A percentile compares a stretch with the other conserved stretches of the same genome.
These are phyloP conservation scores for Phytophthora cryptogea DNA, from an alignment of 352 stramenopile species.

Conservation along the genomic window DNA sequence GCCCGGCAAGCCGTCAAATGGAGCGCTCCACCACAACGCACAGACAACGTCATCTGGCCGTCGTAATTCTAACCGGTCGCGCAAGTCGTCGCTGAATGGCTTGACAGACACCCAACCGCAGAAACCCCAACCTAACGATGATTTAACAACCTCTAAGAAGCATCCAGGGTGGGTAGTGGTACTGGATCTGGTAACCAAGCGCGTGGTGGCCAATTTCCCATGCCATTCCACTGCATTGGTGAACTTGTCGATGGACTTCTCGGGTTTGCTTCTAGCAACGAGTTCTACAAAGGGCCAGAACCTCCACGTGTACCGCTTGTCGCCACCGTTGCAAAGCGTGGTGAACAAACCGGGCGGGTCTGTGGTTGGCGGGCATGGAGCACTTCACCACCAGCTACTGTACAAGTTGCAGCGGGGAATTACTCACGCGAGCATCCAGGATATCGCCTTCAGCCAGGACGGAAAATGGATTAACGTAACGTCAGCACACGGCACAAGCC, in stretches of 20 bases:
- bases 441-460: constrained; percentile 84
- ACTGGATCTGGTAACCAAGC: constrained; percentile 63
- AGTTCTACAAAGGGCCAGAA: constrained; percentile 88
- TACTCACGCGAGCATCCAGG: constrained; percentile 83
- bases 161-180: constrained; percentile 69
- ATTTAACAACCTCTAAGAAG: constrained; percentile 30
- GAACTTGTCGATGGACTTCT: constrained; percentile 76
- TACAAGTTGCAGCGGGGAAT: constrained; percentile 90
- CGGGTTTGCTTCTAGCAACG: constrained; percentile 74
- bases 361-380: constrained; percentile 21
- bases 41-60: constrained; percentile 20
- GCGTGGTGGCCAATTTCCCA: constrained; percentile 73
- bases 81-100: constrained; percentile 21
- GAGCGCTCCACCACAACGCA: constrained; percentile 12
- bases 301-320: constrained; percentile 81
- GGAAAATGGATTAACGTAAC: constrained; percentile 89
- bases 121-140: constrained; percentile 16
- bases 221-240: constrained; percentile 78
- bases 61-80: constrained; percentile 15
- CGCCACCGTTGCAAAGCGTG: constrained; percentile 58
- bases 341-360: constrained; percentile 25
- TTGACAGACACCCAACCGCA: constrained; percentile 11
- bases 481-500: constrained; percentile 83
- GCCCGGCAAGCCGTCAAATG: constrained; percentile 40
- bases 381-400: constrained; percentile 52